phyloP scores from a whole-genome alignment of 768 basidiomycete genomes.

The Dendrothele bispora region DNA sequence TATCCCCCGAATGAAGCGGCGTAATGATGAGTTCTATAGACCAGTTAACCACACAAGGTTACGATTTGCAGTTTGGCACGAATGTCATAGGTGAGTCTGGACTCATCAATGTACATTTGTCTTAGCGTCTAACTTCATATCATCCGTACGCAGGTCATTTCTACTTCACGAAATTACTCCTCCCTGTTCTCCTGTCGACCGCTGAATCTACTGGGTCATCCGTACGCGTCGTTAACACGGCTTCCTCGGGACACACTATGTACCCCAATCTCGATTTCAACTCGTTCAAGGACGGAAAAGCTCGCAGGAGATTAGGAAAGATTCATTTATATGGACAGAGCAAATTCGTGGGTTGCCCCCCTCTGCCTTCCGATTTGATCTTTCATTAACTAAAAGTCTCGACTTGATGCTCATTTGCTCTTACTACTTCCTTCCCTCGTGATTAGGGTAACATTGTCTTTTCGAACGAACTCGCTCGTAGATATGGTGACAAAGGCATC shows the following conservation, averaged over 20 bases:
- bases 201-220: slow-evolving; percentile 28
- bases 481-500: slow-evolving; percentile 45
- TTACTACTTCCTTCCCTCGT: too few species aligned
- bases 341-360: slow-evolving; percentile 16
- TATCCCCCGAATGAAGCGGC: slow-evolving; percentile 11
- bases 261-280: slow-evolving; percentile 13
- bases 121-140: not conserved
- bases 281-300: slow-evolving; percentile 21
- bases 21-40: slow-evolving; percentile 28
- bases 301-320: slow-evolving; percentile 12
- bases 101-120: not conserved
- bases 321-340: slow-evolving; percentile 17
- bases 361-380: not conserved
- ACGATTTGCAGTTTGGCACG: slow-evolving; percentile 24
- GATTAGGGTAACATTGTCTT: slow-evolving; percentile 50
- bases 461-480: slow-evolving; percentile 38
- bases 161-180: slow-evolving; percentile 52
- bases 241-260: slow-evolving; percentile 16
- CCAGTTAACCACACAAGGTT: slow-evolving; percentile 25
- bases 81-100: slow-evolving; percentile 21
- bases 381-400: not conserved
- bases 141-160: slow-evolving; percentile 50
- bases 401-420: not conserved
- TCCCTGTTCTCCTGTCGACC: slow-evolving; percentile 41
- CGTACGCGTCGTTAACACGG: slow-evolving; percentile 38